These are phyloP conservation scores for Hebeloma cylindrosporum DNA, from an alignment of 768 basidiomycete genomes.

Conservation along the genomic window DNA sequence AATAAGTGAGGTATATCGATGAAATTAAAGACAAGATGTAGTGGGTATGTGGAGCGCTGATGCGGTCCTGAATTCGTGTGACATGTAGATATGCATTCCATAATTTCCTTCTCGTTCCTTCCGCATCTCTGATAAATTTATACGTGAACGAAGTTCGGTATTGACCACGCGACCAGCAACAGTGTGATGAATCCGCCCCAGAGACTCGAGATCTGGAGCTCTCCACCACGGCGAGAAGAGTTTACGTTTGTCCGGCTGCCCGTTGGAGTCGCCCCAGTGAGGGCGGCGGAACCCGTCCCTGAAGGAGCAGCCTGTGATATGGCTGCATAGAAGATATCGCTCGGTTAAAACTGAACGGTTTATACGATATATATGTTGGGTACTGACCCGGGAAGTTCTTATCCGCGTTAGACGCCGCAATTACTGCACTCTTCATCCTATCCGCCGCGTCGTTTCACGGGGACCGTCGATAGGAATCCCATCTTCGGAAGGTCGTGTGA, in stretches of 20 bases:
- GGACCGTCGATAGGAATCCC: conserved; percentile 72
- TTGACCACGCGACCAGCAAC: no score
- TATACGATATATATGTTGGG: neutral
- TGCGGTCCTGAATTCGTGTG: no score
- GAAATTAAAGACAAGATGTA: no score
- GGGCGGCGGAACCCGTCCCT: conserved; percentile 23
- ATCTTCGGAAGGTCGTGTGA: conserved; percentile 67
- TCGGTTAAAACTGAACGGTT: neutral
- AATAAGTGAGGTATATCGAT: no score
- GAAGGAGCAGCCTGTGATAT: conserved; percentile 43
- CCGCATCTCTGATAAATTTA: no score
- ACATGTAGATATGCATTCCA: no score
- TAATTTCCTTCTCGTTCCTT: no score
- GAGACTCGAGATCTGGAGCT: no score
- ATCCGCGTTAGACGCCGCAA: conserved; percentile 27
- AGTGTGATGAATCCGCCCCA: no score
- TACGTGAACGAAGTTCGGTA: no score
- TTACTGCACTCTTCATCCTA: conserved; percentile 29
- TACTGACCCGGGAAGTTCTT: conserved; percentile 37
- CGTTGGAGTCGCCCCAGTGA: conserved; percentile 22
- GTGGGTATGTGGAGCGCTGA: no score
- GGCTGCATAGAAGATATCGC: conserved; percentile 27
- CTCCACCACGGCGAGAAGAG: neutral
- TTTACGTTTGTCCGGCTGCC: conserved; percentile 15
- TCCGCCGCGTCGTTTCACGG: conserved; percentile 50